These are phyloP conservation scores for Adansonia madagascariensis DNA, from an alignment of 441 rosid genomes.

Conservation along the genomic window DNA sequence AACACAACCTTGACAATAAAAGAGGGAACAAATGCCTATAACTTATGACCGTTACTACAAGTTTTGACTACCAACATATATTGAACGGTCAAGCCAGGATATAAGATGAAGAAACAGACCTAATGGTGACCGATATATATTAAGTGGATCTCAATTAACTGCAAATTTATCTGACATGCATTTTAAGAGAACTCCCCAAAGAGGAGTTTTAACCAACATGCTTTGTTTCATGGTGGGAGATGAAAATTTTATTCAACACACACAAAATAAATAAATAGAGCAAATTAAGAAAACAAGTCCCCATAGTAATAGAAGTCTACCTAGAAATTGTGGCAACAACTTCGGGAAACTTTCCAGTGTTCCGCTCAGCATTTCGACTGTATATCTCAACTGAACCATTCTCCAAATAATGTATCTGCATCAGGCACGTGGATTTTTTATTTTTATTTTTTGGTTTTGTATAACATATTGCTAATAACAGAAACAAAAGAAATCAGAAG, in stretches of 20 bases:
- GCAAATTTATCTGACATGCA: neutral
- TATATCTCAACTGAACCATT: constrained; percentile 88
- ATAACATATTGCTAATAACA: constrained; percentile 12
- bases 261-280: neutral
- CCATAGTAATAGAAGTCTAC: constrained; percentile 39
- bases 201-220: neutral
- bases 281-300: neutral
- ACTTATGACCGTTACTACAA: neutral
- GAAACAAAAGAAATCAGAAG: constrained; percentile 15
- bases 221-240: neutral
- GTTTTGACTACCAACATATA: neutral
- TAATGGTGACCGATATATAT: neutral
- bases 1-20: neutral
- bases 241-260: constrained; percentile 9
- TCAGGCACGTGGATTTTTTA: constrained; percentile 22
- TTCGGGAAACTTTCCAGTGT: constrained; percentile 90
- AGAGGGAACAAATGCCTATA: neutral
- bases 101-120: neutral
- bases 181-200: neutral
- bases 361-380: constrained; percentile 89
- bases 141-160: neutral
- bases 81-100: neutral
- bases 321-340: constrained; percentile 73
- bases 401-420: constrained; percentile 86
- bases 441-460: neutral